Evolutionary conservation across 1,284 basidiomycete genomes (phyloP).

Genomic region (Coniophora puteana): DNA sequence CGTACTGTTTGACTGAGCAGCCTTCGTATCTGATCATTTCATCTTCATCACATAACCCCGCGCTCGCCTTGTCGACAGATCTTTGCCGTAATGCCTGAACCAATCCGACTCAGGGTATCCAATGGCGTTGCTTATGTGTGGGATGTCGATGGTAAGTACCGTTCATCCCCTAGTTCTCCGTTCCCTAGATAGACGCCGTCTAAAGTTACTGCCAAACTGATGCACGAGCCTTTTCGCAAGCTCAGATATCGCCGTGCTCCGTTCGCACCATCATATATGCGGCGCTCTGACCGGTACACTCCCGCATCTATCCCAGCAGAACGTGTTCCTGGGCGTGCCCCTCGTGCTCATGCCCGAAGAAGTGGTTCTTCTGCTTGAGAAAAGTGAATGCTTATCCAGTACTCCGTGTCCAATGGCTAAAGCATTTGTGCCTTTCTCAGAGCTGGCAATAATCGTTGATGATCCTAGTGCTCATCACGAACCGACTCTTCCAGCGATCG

Average conservation of each 20-base stretch:
- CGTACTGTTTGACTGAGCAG: too few relatives aligned
- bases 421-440: constrained; percentile 27
- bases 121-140: constrained; percentile 74
- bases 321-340: constrained; percentile 92
- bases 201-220: too few relatives aligned
- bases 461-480: constrained; percentile 60
- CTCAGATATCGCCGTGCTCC: constrained; percentile 73
- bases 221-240: too few relatives aligned
- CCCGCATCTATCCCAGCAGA: constrained; percentile 94
- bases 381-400: too few relatives aligned
- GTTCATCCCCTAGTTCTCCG: constrained; percentile 2
- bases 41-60: too few relatives aligned
- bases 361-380: constrained; percentile 80
- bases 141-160: constrained; percentile 64
- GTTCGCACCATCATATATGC: constrained; percentile 78
- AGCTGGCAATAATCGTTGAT: constrained; percentile 74
- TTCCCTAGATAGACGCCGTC: too few relatives aligned
- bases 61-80: too few relatives aligned
- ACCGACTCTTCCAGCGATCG: constrained; percentile 52
- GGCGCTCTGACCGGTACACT: constrained; percentile 89
- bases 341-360: constrained; percentile 90
- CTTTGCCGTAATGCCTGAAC: constrained; percentile 15
- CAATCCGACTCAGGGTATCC: constrained; percentile 54
- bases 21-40: too few relatives aligned
- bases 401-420: constrained; percentile 15